Conservation (phyloP, 495 filamentous ascomycete species). For the Aspergillus sparsus region DNA sequence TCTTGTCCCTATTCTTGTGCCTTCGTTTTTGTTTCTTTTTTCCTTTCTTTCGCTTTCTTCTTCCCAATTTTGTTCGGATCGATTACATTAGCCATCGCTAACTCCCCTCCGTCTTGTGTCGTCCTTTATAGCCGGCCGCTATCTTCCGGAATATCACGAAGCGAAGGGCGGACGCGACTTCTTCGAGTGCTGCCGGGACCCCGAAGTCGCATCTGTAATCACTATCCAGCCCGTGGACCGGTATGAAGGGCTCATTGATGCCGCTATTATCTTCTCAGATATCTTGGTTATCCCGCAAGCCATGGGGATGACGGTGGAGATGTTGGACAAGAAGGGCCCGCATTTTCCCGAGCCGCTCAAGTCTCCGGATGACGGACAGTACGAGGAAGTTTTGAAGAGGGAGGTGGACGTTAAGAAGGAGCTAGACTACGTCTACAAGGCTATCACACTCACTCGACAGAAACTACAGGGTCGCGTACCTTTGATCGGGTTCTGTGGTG, state of each 20-base stretch:
- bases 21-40: background rate
- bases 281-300: slow-evolving; percentile 98
- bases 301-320: slow-evolving; percentile 94
- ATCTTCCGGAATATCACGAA: slow-evolving; percentile 96
- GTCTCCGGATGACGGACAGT: slow-evolving; percentile 77
- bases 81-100: slow-evolving; percentile 17
- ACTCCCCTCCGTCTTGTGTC: background rate
- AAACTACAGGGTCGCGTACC: slow-evolving; percentile 88
- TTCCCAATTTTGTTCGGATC: background rate
- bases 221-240: slow-evolving; percentile 94
- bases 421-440: slow-evolving; percentile 91
- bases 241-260: slow-evolving; percentile 86
- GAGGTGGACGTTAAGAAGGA: slow-evolving; percentile 80
- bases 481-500: slow-evolving; percentile 95
- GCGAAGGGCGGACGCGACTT: slow-evolving; percentile 88
- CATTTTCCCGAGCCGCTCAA: slow-evolving; percentile 84
- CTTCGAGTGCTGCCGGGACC: slow-evolving; percentile 92
- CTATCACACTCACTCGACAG: slow-evolving; percentile 85
- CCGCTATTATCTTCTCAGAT: slow-evolving; percentile 98
- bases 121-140: slow-evolving; percentile 73
- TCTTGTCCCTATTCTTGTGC: background rate
- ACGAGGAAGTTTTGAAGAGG: slow-evolving; percentile 70
- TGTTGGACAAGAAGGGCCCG: slow-evolving; percentile 94
- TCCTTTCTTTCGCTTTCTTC: slow-evolving; percentile 6
- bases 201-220: slow-evolving; percentile 86